Evolutionary conservation across 768 basidiomycete species (phyloP), one percentile per base, ranked within the genome.

Genomic region (Lanmaoa rubissima): DNA sequence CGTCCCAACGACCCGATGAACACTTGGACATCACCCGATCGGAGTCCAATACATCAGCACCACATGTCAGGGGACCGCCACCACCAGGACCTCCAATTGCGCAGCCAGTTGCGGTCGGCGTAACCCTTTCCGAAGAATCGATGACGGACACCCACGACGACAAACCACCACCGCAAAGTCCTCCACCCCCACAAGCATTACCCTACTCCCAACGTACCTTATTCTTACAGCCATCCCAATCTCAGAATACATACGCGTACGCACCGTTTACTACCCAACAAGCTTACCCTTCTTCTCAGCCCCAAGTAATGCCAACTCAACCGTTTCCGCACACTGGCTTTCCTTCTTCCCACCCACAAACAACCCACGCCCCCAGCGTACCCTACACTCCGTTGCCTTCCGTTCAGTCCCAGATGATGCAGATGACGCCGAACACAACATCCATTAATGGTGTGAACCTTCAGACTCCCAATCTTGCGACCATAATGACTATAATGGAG

Each of bases 401-500:
- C 41, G n/a, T 55, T 34, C 73, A 60, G 21, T 34, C 64, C 16
- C 55, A 40, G 13, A 51, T 58, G 48, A 53, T 48, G 51, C 65
- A 62, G 32, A 62, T 57, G 56, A 24, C 48, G 9, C 21, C 58
- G 24, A 63, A 58, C 28, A 16, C 24, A 14, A 21, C 55, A 48
- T 34, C 65, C 13, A 24, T 49, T n/a, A 55, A 57, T 38, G 57
- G 41, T 17, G 41, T 43, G 21, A 65, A 63, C 24, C 19, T 57
- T 42, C 67, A 69, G 35, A 28, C 36, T 17, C 56, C 55, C 17
- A 63, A 65, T 54, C 51, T 68, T 51, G 63, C 68, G n/a, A 56
- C 67, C 12, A 44, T 69, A 10, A 67, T 67, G 69, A 71, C 69
- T 11, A 67, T 70, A 41, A 62, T 69, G 65, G 69, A 70, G 38